These are phyloP conservation scores for Gentiana macrophylla DNA, from an alignment of 257 asterid species.

Conservation along the genomic window DNA sequence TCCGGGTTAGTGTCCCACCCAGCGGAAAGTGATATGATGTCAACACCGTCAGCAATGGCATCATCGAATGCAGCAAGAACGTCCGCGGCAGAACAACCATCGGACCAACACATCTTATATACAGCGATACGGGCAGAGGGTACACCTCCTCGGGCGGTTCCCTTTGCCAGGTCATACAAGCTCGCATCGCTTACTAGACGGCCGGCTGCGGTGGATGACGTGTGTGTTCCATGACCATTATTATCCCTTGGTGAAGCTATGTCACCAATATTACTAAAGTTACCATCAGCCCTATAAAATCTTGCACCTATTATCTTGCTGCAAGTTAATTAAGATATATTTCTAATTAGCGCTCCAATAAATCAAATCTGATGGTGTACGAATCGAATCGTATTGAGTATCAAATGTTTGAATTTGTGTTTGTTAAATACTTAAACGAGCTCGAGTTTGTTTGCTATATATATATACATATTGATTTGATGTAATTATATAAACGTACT, in stretches of 20 bases:
- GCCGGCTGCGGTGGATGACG: slow-evolving; percentile 54
- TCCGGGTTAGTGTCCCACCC: too few relatives aligned
- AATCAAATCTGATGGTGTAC: too few relatives aligned
- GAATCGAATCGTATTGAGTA: too few relatives aligned
- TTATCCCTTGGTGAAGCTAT: slow-evolving; percentile 43
- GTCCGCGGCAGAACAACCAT: slow-evolving; percentile 8
- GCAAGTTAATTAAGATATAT: neutral
- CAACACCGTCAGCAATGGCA: neutral
- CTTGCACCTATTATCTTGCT: slow-evolving; percentile 29
- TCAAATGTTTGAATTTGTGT: too few relatives aligned
- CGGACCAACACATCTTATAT: slow-evolving; percentile 15
- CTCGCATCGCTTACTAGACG: slow-evolving; percentile 7
- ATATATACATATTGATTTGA: too few relatives aligned
- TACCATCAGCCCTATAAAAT: slow-evolving; percentile 23
- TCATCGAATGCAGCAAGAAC: slow-evolving; percentile 9
- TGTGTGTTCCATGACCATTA: slow-evolving; percentile 61
- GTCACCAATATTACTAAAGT: slow-evolving; percentile 2
- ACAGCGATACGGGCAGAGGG: slow-evolving; percentile 12
- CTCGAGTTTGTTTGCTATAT: too few relatives aligned
- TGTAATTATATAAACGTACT: slow-evolving; percentile 10
- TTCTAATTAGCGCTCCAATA: too few relatives aligned
- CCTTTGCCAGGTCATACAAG: slow-evolving; percentile 10
- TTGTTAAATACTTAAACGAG: too few relatives aligned
- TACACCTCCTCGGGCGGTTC: slow-evolving; percentile 12
- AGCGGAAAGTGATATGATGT: too few relatives aligned